Percentiles rank a stretch among this genome's conserved stretches.
These are phyloP conservation scores for Plasmodium coatneyi DNA, from an alignment of 169 alveolate species.

Conservation along the genomic window DNA sequence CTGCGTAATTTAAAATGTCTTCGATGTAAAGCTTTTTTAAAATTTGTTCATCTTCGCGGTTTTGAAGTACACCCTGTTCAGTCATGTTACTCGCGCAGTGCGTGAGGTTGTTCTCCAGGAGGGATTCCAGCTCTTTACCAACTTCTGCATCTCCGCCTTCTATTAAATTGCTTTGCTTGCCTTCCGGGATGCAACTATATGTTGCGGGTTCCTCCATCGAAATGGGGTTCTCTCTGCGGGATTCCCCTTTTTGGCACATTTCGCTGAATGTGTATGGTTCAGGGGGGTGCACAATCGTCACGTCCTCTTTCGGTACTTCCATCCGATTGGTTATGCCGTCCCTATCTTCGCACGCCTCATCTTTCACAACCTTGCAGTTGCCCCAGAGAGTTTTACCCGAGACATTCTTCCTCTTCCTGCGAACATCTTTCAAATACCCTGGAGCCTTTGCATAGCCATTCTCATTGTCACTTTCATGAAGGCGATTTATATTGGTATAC, in stretches of 20 bases:
- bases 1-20: constrained; percentile 57
- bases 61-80: not conserved
- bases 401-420: constrained; percentile 1
- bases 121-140: not conserved
- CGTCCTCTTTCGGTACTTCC: not conserved
- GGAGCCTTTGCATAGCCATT: constrained; percentile 46
- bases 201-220: not conserved
- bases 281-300: not conserved
- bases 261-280: not conserved
- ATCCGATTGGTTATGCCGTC: not conserved
- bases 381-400: not conserved
- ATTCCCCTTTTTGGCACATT: not conserved
- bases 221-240: not conserved
- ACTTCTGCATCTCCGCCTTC: not conserved
- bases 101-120: not conserved
- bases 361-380: not conserved
- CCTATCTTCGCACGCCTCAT: not conserved
- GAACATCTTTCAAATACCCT: constrained; percentile 29
- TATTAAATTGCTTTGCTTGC: not conserved
- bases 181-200: not conserved
- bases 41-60: not conserved
- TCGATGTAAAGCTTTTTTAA: constrained; percentile 47
- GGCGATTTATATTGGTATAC: constrained; percentile 33
- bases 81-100: not conserved
- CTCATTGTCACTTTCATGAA: constrained; percentile 23